A percentile compares a stretch with the other conserved stretches of the same genome.
These are phyloP conservation scores for Xylaria sp. DNA, from an alignment of 2,329 filamentous ascomycete species.

Conservation along the genomic window DNA sequence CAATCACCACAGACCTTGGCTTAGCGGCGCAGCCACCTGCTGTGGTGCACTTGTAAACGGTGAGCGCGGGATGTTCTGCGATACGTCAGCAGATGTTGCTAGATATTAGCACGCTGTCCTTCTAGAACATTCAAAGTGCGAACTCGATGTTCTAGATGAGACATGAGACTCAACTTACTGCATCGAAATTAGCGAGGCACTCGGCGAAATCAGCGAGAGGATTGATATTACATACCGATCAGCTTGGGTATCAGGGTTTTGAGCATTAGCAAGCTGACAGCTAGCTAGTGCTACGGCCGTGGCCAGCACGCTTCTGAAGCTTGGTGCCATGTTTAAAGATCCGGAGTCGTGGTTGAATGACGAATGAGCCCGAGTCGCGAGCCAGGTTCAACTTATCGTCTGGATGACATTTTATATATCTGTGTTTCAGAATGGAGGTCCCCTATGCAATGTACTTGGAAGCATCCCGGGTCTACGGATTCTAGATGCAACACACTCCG, in stretches of 20 bases:
- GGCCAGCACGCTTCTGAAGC: constrained; percentile 31
- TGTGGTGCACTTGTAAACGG: constrained; percentile 62
- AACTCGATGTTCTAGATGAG: background rate
- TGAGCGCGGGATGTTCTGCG: constrained; percentile 57
- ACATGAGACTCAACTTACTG: constrained; percentile 26
- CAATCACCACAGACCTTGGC: constrained; percentile 62
- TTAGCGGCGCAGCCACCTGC: constrained; percentile 58
- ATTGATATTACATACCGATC: constrained; percentile 35
- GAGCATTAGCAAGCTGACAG: constrained; percentile 33
- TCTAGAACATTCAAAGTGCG: background rate
- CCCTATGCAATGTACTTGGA: background rate
- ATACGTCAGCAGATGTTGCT: constrained; percentile 11
- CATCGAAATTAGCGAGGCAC: constrained; percentile 19
- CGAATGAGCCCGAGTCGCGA: constrained; percentile 1
- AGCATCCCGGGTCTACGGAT: constrained; percentile 14
- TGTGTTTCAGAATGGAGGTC: constrained; percentile 12
- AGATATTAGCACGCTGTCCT: background rate
- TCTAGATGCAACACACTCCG: constrained; percentile 10
- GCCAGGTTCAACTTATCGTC: constrained; percentile 6
- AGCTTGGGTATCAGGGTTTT: constrained; percentile 33
- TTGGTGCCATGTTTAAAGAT: constrained; percentile 31
- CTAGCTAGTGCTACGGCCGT: constrained; percentile 28
- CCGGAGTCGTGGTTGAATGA: background rate
- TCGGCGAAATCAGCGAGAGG: background rate
- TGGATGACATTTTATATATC: constrained; percentile 18